Evolutionary conservation across 768 basidiomycete species (phyloP).

Genomic region (Phanerochaete sordida): DNA sequence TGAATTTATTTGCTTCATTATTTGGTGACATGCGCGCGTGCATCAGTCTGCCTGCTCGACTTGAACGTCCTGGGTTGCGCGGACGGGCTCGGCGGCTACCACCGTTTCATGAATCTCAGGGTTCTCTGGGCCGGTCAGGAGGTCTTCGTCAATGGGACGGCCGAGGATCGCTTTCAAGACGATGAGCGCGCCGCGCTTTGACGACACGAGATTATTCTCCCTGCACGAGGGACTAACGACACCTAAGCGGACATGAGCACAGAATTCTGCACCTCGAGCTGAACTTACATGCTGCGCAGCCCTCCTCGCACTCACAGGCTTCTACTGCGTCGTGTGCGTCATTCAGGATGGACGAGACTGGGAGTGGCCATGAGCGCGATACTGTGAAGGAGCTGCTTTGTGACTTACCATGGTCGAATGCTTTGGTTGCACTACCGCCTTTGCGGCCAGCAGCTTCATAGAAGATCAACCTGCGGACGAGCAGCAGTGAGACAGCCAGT

Average conservation of each 20-base stretch:
- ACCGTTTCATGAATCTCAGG: conserved; percentile 44
- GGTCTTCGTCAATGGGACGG: conserved; percentile 34
- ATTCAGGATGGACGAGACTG: conserved; percentile 53
- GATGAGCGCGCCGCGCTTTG: conserved; percentile 72
- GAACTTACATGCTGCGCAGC: conserved; percentile 65
- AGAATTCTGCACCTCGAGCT: not conserved
- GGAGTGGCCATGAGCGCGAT: not conserved
- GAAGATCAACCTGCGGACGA: conserved; percentile 61
- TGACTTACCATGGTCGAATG: conserved; percentile 72
- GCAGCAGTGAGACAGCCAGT: not conserved
- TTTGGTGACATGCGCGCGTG: not conserved
- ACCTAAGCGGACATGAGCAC: conserved; percentile 39
- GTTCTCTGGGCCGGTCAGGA: conserved; percentile 20
- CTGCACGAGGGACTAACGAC: conserved; percentile 62
- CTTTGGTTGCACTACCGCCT: conserved; percentile 73
- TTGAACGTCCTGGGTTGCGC: conserved; percentile 38
- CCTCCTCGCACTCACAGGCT: conserved; percentile 61
- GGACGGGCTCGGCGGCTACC: conserved; percentile 48
- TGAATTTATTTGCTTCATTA: conserved; percentile 4
- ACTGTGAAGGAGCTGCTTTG: not conserved
- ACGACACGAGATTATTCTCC: conserved; percentile 69
- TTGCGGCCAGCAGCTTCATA: conserved; percentile 69
- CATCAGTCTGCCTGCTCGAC: conserved; percentile 37
- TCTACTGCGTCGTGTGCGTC: conserved; percentile 57
- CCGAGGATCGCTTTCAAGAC: conserved; percentile 61